phyloP scores from a whole-genome alignment of 176 grass and related monocot species.

The Panicum miliaceum region DNA sequence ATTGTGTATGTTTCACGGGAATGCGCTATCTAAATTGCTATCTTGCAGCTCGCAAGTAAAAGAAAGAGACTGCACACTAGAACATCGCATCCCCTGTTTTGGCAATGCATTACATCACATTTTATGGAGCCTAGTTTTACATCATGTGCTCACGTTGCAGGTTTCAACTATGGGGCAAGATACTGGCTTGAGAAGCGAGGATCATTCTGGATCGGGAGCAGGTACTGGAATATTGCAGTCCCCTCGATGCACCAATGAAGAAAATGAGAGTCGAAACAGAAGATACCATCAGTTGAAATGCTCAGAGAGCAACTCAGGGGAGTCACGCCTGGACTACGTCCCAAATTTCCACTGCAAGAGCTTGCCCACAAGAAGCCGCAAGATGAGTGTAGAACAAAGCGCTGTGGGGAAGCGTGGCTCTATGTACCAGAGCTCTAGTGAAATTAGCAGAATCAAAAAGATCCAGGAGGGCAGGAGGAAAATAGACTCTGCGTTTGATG shows the following conservation, averaged over 20 bases:
- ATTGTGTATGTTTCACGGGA: neutral
- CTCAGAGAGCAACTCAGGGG: conserved; percentile 48
- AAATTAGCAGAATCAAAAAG: conserved; percentile 74
- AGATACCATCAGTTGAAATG: conserved; percentile 58
- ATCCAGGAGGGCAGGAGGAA: conserved; percentile 72
- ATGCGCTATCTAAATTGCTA: neutral
- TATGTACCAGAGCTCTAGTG: conserved; percentile 92
- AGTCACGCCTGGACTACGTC: conserved; percentile 38
- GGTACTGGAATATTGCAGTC: conserved; percentile 32
- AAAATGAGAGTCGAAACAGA: conserved; percentile 33
- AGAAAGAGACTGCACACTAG: neutral
- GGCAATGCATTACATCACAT: neutral
- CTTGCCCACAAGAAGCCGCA: conserved; percentile 58
- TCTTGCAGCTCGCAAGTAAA: neutral
- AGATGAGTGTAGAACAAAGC: conserved; percentile 19
- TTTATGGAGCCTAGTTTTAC: neutral
- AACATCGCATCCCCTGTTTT: neutral
- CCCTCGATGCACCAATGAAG: conserved; percentile 15
- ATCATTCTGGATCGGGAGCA: neutral
- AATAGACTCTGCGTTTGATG: conserved; percentile 58
- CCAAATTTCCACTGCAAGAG: conserved; percentile 86
- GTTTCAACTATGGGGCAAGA: conserved; percentile 72
- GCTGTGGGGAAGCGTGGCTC: conserved; percentile 74
- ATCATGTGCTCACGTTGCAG: conserved; percentile 22
- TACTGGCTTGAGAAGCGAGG: conserved; percentile 25